A percentile compares a stretch with the other conserved stretches of the same genome.
These are phyloP conservation scores for Pseudocercospora musae DNA, from an alignment of 2,329 filamentous ascomycete genomes.

Conservation along the genomic window DNA sequence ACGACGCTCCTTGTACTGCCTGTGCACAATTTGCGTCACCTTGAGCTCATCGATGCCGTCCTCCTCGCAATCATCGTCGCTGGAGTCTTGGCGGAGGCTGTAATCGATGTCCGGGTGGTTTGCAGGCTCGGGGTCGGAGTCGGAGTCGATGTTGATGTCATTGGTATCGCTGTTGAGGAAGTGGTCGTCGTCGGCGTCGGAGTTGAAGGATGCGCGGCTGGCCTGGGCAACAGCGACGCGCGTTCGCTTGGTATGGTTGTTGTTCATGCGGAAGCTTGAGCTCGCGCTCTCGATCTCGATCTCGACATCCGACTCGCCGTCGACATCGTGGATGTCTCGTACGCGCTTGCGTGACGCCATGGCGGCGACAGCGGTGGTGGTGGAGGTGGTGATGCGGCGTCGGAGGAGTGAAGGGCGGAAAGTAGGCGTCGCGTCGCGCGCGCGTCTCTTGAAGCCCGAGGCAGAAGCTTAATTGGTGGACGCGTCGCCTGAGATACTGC, in stretches of 20 bases:
- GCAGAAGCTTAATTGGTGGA: background rate
- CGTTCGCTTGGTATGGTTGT: slow-evolving; percentile 28
- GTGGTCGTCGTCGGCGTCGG: slow-evolving; percentile 33
- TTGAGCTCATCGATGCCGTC: slow-evolving; percentile 27
- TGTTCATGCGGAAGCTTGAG: slow-evolving; percentile 29
- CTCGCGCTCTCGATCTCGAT: slow-evolving; percentile 30
- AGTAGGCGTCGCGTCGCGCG: background rate
- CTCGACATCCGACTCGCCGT: slow-evolving; percentile 22
- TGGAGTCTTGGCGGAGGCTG: slow-evolving; percentile 16
- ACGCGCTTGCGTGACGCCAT: slow-evolving; percentile 30
- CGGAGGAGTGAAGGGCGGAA: background rate
- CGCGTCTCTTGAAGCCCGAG: background rate
- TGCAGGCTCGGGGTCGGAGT: slow-evolving; percentile 23
- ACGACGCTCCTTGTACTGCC: slow-evolving; percentile 24
- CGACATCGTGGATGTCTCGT: slow-evolving; percentile 23
- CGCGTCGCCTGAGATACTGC: no score
- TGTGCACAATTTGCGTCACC: slow-evolving; percentile 33
- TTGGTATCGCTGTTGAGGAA: slow-evolving; percentile 1
- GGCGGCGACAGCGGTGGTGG: background rate
- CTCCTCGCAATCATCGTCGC: slow-evolving; percentile 30
- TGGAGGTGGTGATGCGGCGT: background rate
- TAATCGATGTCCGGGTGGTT: slow-evolving; percentile 12
- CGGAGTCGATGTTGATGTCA: slow-evolving; percentile 14
- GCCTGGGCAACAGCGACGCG: slow-evolving; percentile 30
- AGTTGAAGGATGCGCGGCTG: slow-evolving; percentile 28